These are phyloP conservation scores for Raphanus raphanistrum DNA, from an alignment of 345 rosid genomes.

Conservation along the genomic window DNA sequence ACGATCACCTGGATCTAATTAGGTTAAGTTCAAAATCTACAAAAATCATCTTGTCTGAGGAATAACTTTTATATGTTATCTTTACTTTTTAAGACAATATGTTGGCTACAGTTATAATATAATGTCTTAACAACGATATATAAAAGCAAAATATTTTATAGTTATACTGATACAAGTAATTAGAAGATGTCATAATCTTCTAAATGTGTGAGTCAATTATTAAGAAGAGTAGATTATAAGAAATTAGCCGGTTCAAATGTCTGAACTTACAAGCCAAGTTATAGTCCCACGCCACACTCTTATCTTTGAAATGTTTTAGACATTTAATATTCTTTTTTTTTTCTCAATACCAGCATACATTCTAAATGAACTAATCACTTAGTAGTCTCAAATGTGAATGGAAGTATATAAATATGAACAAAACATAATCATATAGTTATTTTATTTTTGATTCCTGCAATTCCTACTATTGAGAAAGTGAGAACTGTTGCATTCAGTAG, in stretches of 20 bases:
- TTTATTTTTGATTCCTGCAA: neutral
- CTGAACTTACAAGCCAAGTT: slow-evolving; percentile 39
- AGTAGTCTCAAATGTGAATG: slow-evolving; percentile 15
- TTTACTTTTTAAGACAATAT: neutral
- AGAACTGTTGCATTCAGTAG: slow-evolving; percentile 29
- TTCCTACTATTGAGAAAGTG: slow-evolving; percentile 4
- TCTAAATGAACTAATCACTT: neutral
- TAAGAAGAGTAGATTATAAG: slow-evolving; percentile 21
- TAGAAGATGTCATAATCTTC: slow-evolving; percentile 29
- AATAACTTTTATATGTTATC: neutral
- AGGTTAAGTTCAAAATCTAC: neutral
- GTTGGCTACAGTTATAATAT: slow-evolving; percentile 13
- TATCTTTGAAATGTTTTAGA: slow-evolving; percentile 30
- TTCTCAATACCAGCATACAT: slow-evolving; percentile 1
- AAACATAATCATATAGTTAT: neutral
- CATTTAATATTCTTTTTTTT: slow-evolving; percentile 8
- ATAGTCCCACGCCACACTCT: slow-evolving; percentile 35
- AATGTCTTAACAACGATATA: neutral
- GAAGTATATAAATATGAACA: neutral
- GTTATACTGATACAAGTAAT: slow-evolving; percentile 1
- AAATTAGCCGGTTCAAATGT: slow-evolving; percentile 35
- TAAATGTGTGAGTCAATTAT: slow-evolving; percentile 12
- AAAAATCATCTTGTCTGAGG: neutral
- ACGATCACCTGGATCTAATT: neutral
- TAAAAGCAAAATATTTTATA: neutral